Evolutionary conservation across 495 filamentous ascomycete species (phyloP), one percentile per base, ranked within the genome.

Genomic region (Trichoderma asperelloides): DNA sequence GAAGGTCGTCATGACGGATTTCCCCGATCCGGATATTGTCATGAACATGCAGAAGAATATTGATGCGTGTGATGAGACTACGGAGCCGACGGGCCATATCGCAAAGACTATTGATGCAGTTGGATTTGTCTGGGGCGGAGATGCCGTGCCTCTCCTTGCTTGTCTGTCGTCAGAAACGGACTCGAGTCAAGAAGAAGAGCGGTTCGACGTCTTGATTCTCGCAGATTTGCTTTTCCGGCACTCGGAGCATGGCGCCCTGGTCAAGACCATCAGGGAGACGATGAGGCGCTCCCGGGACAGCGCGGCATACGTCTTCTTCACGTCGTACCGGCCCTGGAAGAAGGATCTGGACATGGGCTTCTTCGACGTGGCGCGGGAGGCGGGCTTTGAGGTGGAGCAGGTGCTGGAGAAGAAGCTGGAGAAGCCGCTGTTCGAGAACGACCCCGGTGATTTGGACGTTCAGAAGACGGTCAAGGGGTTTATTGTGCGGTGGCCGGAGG

Each of bases 191-290:
- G 64, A 71, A 12, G 64, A 65, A 62, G 63, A 67, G 5, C 79
- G 82, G 0, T 97, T 96, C 71, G 92, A 96, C 71, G 73, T 93
- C 9, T 73, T 98, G 7, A 86, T 98, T 64, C 82, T 98, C 68
- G 91, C 91, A 5, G 94, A 98, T 72, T 81, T 97, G 37, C 82
- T 97, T 2, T 98, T 97, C 75, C 91, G 91, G 65, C 91, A 96
- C 70, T 88, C 86, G 8, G 91, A 96, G 78, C 94, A 97, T 72
- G 74, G 70, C 2, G 90, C 90, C 69, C 82, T 98, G 70, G 78
- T 93, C 65, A 80, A 83, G 60, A 92, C 89, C 0, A 84, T 97
- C 66, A 77, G 84, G 69, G 65, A 78, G 70, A 89, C 88, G 3
- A 74, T 95, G 66, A 84, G 81, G 68, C 80, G 79, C 51, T 71